Conservation (phyloP, 2,329 filamentous ascomycete genomes). For the Colletotrichum coccodes region DNA sequence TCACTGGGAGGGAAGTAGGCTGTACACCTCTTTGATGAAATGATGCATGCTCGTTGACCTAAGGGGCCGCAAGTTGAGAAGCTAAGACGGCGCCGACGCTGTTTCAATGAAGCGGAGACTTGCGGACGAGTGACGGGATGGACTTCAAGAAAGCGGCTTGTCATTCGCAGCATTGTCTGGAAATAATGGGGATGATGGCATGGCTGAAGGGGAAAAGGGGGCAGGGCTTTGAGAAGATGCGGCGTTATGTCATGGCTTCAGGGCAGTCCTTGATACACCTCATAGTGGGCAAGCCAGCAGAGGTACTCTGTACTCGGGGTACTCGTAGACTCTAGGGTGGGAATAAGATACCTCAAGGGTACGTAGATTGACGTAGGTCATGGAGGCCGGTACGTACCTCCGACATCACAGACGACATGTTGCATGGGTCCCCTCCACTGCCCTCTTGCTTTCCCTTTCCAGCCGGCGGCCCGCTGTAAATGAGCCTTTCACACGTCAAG, state of each 20-base stretch:
- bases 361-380: conserved; percentile 1
- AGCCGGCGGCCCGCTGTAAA: conserved; percentile 23
- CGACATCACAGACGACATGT: conserved; percentile 10
- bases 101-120: conserved; percentile 33
- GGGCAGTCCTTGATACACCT: conserved; percentile 17
- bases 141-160: neutral
- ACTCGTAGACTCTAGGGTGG: neutral
- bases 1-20: neutral
- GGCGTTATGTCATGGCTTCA: conserved; percentile 32
- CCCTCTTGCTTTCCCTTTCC: conserved; percentile 30
- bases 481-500: conserved; percentile 33
- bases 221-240: neutral
- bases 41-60: conserved; percentile 21
- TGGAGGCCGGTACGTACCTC: neutral
- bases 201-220: conserved; percentile 13
- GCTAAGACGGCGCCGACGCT: conserved; percentile 24
- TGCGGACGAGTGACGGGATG: conserved; percentile 20
- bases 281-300: neutral
- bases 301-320: neutral
- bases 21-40: conserved; percentile 19
- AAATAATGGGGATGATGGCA: conserved; percentile 30
- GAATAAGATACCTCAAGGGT: neutral
- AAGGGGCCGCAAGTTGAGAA: conserved; percentile 10
- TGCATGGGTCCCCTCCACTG: conserved; percentile 28
- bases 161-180: conserved; percentile 15